phyloP scores from a whole-genome alignment of 768 basidiomycete species.

The Favolaschia claudopus region DNA sequence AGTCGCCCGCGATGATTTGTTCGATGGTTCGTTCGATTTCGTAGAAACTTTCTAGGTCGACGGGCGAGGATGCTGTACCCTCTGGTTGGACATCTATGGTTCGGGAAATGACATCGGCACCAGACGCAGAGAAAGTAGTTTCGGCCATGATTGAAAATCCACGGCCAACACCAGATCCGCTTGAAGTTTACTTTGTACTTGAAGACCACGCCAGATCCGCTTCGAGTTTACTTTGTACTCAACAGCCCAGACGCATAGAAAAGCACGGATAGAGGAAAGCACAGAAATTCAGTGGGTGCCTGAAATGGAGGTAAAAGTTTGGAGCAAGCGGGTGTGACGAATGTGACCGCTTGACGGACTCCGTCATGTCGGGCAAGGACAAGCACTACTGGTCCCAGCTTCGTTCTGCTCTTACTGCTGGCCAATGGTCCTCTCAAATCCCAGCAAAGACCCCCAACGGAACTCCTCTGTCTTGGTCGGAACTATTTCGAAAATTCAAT shows the following conservation, averaged over 20 bases:
- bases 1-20: constrained; percentile 67
- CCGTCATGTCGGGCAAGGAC: constrained; percentile 56
- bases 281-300: not conserved
- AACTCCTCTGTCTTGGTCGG: constrained; percentile 69
- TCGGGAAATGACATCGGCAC: constrained; percentile 69
- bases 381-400: constrained; percentile 83
- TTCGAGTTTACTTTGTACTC: no score
- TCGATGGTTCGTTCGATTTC: constrained; percentile 74
- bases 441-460: constrained; percentile 72
- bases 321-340: not conserved
- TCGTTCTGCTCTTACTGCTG: constrained; percentile 71
- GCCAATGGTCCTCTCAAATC: constrained; percentile 68
- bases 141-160: constrained; percentile 28
- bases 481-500: constrained; percentile 85
- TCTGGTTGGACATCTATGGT: constrained; percentile 56
- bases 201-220: no score
- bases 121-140: constrained; percentile 59
- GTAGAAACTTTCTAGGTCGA: constrained; percentile 70
- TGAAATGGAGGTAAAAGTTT: not conserved
- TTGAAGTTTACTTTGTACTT: no score
- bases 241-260: no score
- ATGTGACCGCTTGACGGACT: constrained; percentile 14
- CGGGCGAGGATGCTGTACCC: constrained; percentile 41
- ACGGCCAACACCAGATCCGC: no score
- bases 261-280: no score